Conservation (phyloP, 1,284 basidiomycete species). For the Inonotus obliquus region DNA sequence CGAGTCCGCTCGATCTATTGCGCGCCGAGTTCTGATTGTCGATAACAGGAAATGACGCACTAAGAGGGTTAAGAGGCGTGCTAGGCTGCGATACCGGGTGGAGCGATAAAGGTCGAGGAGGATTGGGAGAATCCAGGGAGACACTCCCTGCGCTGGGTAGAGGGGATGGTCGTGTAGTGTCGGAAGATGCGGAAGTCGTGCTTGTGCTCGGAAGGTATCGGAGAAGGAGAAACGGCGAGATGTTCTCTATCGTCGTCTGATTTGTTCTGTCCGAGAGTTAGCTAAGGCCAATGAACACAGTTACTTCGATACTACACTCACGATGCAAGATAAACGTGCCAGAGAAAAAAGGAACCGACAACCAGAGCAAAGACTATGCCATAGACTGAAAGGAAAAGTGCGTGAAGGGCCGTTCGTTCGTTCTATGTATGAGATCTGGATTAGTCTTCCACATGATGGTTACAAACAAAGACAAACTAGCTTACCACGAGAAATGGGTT, state of each 20-base stretch:
- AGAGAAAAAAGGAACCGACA: slow-evolving; percentile 72
- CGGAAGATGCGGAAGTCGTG: slow-evolving; percentile 2
- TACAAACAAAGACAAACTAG: slow-evolving; percentile 1
- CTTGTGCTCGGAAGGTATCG: slow-evolving; percentile 42
- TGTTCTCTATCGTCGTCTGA: slow-evolving; percentile 79
- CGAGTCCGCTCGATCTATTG: neutral
- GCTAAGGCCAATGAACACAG: neutral
- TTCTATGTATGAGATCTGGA: slow-evolving; percentile 44
- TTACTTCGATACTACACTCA: slow-evolving; percentile 36
- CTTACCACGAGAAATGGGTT: slow-evolving; percentile 57
- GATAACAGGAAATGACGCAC: neutral
- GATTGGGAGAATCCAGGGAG: neutral
- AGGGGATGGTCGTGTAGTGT: slow-evolving; percentile 29
- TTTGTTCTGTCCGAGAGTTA: slow-evolving; percentile 56
- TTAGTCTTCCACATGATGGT: neutral
- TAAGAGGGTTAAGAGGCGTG: neutral
- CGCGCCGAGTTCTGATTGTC: neutral
- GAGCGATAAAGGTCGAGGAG: slow-evolving; percentile 45
- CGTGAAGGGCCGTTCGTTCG: slow-evolving; percentile 64
- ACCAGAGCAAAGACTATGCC: slow-evolving; percentile 63
- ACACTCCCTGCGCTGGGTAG: slow-evolving; percentile 39
- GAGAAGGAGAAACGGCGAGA: slow-evolving; percentile 73
- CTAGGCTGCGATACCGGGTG: slow-evolving; percentile 35
- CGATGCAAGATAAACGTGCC: slow-evolving; percentile 79
- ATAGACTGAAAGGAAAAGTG: slow-evolving; percentile 58